A percentile compares a stretch with the other conserved stretches of the same genome.
Evolutionary conservation across 495 filamentous ascomycete genomes (phyloP).

Genomic region (Amphirosellinia nigrospora): DNA sequence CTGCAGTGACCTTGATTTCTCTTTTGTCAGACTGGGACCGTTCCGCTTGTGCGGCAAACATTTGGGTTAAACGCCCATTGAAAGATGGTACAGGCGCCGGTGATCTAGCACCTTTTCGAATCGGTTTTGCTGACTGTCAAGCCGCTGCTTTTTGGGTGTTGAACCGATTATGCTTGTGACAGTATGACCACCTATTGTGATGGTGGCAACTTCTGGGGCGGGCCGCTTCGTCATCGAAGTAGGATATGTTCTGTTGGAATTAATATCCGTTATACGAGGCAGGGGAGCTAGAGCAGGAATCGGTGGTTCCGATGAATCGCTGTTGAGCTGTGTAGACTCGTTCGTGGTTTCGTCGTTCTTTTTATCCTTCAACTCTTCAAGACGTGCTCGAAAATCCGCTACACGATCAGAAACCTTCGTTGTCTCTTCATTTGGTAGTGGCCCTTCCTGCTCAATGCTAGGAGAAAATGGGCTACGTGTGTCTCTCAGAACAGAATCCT

Average conservation of each 20-base stretch:
- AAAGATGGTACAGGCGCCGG: slow-evolving; percentile 56
- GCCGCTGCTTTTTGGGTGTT: slow-evolving; percentile 47
- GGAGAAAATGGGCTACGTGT: slow-evolving; percentile 10
- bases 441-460: slow-evolving; percentile 21
- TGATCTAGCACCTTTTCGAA: slow-evolving; percentile 30
- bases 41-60: slow-evolving; percentile 76
- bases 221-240: slow-evolving; percentile 57
- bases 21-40: slow-evolving; percentile 32
- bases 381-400: slow-evolving; percentile 32
- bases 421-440: slow-evolving; percentile 5
- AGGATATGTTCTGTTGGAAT: slow-evolving; percentile 30
- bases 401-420: slow-evolving; percentile 21
- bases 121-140: slow-evolving; percentile 26
- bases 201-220: slow-evolving; percentile 78
- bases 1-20: slow-evolving; percentile 29
- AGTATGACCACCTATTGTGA: slow-evolving; percentile 83
- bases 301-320: slow-evolving; percentile 33
- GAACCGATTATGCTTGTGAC: slow-evolving; percentile 62
- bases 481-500: slow-evolving; percentile 16
- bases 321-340: slow-evolving; percentile 6
- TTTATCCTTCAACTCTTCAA: slow-evolving; percentile 28
- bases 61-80: slow-evolving; percentile 66
- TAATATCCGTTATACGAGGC: slow-evolving; percentile 42
- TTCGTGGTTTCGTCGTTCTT: slow-evolving; percentile 11
- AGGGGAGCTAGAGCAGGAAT: slow-evolving; percentile 47